Evolutionary conservation across 2,329 filamentous ascomycete species (phyloP).

Genomic region (Lecanicillium sp.): DNA sequence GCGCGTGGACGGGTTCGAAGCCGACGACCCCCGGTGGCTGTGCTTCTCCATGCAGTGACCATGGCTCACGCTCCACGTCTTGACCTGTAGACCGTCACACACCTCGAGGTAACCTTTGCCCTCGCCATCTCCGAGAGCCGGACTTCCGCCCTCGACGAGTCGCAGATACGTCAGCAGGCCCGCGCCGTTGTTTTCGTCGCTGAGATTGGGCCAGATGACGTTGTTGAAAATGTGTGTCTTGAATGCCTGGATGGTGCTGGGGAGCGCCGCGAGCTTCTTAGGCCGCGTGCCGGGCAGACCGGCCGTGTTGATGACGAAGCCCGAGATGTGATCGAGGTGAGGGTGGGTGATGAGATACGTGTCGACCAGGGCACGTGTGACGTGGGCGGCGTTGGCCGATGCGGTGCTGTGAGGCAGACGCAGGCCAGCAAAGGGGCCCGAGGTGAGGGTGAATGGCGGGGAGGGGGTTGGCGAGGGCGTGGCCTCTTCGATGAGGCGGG

Average conservation of each 20-base stretch:
- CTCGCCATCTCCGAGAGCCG: conserved; percentile 73
- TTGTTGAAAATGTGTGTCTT: conserved; percentile 97
- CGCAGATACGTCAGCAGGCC: conserved; percentile 88
- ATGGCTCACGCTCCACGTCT: conserved; percentile 82
- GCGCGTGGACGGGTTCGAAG: conserved; percentile 44
- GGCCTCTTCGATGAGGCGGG: conserved; percentile 64
- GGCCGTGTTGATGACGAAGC: conserved; percentile 89
- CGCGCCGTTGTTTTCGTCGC: conserved; percentile 90
- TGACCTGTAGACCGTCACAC: conserved; percentile 82
- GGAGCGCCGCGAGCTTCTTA: conserved; percentile 80
- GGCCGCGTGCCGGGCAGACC: conserved; percentile 72
- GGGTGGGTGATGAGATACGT: conserved; percentile 92
- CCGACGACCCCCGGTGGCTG: conserved; percentile 51
- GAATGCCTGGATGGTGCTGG: conserved; percentile 84
- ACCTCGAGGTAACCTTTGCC: conserved; percentile 81
- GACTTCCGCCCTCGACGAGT: conserved; percentile 81
- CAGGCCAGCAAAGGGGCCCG: conserved; percentile 76
- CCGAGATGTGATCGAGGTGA: conserved; percentile 91
- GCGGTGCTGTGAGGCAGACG: conserved; percentile 60
- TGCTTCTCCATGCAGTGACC: conserved; percentile 78
- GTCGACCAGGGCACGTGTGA: conserved; percentile 74
- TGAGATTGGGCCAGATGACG: conserved; percentile 94
- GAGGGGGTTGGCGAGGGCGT: conserved; percentile 31
- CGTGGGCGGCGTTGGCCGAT: conserved; percentile 71
- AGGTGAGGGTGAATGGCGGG: conserved; percentile 47